Percentiles rank a stretch among this genome's conserved stretches.
Conservation (phyloP, 1,284 basidiomycete genomes). For the Pisolithus thermaeus region DNA sequence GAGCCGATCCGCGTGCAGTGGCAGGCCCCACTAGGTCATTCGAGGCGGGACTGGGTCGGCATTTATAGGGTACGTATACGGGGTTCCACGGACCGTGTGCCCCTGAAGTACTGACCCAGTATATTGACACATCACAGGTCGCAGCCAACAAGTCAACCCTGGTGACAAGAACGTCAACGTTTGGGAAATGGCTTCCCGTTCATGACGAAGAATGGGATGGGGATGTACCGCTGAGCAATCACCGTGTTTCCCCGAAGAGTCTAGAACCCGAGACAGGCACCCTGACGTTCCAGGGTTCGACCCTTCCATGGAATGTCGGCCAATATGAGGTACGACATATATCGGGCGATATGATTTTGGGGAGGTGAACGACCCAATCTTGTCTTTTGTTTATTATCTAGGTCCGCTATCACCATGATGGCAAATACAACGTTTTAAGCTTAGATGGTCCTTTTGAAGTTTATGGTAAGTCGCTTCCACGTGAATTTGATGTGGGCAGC, state of each 20-base stretch:
- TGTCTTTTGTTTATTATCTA: conserved; percentile 20
- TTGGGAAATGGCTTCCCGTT: conserved; percentile 92
- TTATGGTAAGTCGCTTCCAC: conserved; percentile 54
- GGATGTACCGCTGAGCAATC: conserved; percentile 60
- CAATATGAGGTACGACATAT: conserved; percentile 68
- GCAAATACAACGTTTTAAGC: conserved; percentile 94
- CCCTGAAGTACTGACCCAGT: conserved; percentile 2
- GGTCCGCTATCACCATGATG: conserved; percentile 86
- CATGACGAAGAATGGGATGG: conserved; percentile 93
- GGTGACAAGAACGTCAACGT: conserved; percentile 82
- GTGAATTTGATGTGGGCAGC: no score
- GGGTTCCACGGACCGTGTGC: not conserved
- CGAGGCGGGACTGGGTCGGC: conserved; percentile 96
- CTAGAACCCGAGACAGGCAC: conserved; percentile 54
- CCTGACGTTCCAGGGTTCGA: conserved; percentile 73
- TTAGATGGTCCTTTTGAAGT: conserved; percentile 82
- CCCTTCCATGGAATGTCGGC: conserved; percentile 83
- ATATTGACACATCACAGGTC: conserved; percentile 41
- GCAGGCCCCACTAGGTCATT: conserved; percentile 85
- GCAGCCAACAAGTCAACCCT: conserved; percentile 80
- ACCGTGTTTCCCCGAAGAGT: conserved; percentile 29
- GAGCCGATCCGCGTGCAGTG: conserved; percentile 85
- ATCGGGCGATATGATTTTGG: not conserved
- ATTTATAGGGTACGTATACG: conserved; percentile 64
- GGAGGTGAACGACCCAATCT: not conserved